Conservation (phyloP, 257 asterid genomes). For the Plantago elongata region DNA sequence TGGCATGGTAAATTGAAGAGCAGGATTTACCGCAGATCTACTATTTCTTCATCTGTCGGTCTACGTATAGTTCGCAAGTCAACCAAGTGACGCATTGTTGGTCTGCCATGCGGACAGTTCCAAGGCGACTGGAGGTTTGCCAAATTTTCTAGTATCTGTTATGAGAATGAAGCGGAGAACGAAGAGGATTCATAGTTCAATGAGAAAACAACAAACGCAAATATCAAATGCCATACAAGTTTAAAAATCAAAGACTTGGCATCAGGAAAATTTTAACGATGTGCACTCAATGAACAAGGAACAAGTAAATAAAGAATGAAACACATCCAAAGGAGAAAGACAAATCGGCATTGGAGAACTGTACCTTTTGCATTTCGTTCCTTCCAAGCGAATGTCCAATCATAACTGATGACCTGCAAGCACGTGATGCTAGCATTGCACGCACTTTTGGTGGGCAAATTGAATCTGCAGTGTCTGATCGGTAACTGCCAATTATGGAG, state of each 20-base stretch:
- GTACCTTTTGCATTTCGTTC: conserved; percentile 88
- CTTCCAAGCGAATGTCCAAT: conserved; percentile 87
- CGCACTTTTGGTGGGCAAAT: conserved; percentile 90
- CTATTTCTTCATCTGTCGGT: conserved; percentile 32
- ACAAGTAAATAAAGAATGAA: too few species aligned
- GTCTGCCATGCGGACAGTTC: conserved; percentile 98
- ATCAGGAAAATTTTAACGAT: too few species aligned
- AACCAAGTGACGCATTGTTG: conserved; percentile 96
- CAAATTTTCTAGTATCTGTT: conserved; percentile 75
- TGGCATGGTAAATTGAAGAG: not conserved
- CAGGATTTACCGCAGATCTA: conserved; percentile 10
- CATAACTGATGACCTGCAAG: conserved; percentile 90
- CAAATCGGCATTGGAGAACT: too few species aligned
- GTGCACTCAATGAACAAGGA: too few species aligned
- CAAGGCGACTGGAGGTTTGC: conserved; percentile 85
- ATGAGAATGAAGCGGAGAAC: not conserved
- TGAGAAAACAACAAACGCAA: too few species aligned
- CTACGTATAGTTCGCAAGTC: conserved; percentile 54
- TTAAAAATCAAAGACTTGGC: too few species aligned
- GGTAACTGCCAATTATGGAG: conserved; percentile 66
- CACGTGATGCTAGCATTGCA: conserved; percentile 94
- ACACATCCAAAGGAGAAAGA: too few species aligned
- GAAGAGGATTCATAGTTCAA: not conserved
- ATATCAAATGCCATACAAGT: too few species aligned
- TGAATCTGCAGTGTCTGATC: conserved; percentile 65